Evolutionary conservation across 176 grass and related monocot species (phyloP), one percentile per base, ranked within the genome.

Genomic region (Typha latifolia): DNA sequence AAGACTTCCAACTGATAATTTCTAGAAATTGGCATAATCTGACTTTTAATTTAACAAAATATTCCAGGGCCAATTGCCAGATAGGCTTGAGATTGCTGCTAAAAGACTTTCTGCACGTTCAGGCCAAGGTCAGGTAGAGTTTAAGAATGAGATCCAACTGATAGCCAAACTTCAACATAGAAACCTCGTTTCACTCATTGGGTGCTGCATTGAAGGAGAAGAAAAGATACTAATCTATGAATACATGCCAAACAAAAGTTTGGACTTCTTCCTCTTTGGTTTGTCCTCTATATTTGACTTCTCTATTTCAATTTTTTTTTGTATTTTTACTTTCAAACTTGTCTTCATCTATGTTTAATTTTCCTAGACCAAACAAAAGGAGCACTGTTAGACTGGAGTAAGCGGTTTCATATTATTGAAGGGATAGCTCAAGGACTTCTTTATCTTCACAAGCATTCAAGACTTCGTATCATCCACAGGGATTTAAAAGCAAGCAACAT

Each of bases 211-310:
- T 50, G 37, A 69, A 14, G 53, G 55, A 24, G 47, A 69, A 14
- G 74, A 77, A 24, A 77, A 77, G 29, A 14, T 77, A 15, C 67
- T 77, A 49, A 66, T 77, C 3, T 69, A 77, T 11, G 66, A 77
- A 62, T 77, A 69, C 29, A 69, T 77, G 24, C 51, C 23, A 49
- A 77, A 77, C 16, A 77, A 77, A 61, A 77, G 74, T 16, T 69
- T 77, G 23, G 74, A 77, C 27, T 69, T 63, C 47, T 77, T 77
- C 57, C 27, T 77, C 12, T 77, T 69, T 51, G 66, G 74, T 69
- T 69, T 10, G 23, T 14, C 48, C 1, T 48, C 3, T 29, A 26
- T 26, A 26, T 2, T 26, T 26, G 2, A 51, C 24, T 31, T 31
- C 15, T 27, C 4, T 32, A 0, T 10, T 31, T 50, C 12, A 55